Percentiles rank a stretch among this genome's conserved stretches.
Evolutionary conservation across 805 yeast genomes (phyloP).

Genomic region (Suhomyces emberorum): DNA sequence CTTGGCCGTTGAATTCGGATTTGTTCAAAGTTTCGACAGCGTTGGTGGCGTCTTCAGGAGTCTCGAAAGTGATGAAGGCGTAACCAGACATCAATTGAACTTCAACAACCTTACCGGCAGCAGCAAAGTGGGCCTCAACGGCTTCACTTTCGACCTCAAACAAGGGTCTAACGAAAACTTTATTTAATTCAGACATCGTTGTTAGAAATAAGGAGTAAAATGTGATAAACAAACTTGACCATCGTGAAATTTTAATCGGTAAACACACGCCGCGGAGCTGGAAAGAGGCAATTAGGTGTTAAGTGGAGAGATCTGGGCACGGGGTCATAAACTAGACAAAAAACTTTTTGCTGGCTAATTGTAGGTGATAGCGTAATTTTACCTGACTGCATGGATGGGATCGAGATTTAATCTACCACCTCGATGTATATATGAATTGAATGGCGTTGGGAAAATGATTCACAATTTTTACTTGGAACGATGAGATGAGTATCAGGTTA

Average conservation of each 20-base stretch:
- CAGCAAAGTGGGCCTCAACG: slow-evolving; percentile 63
- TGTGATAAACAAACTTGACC: not conserved
- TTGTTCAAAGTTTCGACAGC: slow-evolving; percentile 48
- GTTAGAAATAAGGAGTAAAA: slow-evolving; percentile 1
- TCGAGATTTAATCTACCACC: too few relatives aligned
- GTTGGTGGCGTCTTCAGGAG: slow-evolving; percentile 49
- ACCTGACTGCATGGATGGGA: too few relatives aligned
- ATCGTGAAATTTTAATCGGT: slow-evolving; percentile 6
- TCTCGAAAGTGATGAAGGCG: slow-evolving; percentile 85
- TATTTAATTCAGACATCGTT: slow-evolving; percentile 14
- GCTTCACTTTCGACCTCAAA: slow-evolving; percentile 51
- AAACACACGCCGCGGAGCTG: slow-evolving; percentile 1
- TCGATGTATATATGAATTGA: too few relatives aligned
- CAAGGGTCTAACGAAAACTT: slow-evolving; percentile 60
- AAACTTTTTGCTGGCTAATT: too few relatives aligned
- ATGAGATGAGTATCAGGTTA: too few relatives aligned
- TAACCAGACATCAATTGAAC: slow-evolving; percentile 75
- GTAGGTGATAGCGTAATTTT: too few relatives aligned
- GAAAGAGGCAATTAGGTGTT: too few relatives aligned
- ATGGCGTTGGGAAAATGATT: too few relatives aligned
- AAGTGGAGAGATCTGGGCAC: too few relatives aligned
- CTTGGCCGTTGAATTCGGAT: slow-evolving; percentile 48
- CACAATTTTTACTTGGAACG: too few relatives aligned
- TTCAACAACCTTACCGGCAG: slow-evolving; percentile 65
- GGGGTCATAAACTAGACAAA: too few relatives aligned